phyloP scores from a whole-genome alignment of 2,329 filamentous ascomycete species.

The Knoxdaviesia proteae region DNA sequence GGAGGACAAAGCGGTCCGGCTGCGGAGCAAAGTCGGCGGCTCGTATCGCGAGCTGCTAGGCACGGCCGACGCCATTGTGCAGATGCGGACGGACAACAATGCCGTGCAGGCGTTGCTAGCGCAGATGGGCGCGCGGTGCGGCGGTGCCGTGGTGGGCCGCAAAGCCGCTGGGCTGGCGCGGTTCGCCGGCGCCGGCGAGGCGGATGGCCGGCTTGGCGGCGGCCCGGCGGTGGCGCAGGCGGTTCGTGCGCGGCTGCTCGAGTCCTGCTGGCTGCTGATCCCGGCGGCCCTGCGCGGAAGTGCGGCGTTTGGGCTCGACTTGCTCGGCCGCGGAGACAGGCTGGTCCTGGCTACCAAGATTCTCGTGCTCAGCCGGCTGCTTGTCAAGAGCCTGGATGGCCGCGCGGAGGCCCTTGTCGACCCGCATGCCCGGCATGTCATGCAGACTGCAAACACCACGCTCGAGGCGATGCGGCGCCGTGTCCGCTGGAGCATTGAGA shows the following conservation, averaged over 20 bases:
- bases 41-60: constrained; percentile 77
- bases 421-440: constrained; percentile 12
- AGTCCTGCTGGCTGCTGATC: constrained; percentile 27
- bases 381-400: constrained; percentile 48
- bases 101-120: constrained; percentile 50
- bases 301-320: constrained; percentile 8
- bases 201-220: constrained; percentile 9
- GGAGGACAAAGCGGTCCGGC: constrained; percentile 39
- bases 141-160: constrained; percentile 44
- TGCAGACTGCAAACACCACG: constrained; percentile 44
- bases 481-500: constrained; percentile 47
- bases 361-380: constrained; percentile 52
- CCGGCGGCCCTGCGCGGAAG: constrained; percentile 25
- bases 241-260: constrained; percentile 27
- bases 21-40: constrained; percentile 42
- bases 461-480: constrained; percentile 40
- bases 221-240: constrained; percentile 11
- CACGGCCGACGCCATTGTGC: constrained; percentile 82
- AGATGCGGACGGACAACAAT: constrained; percentile 65
- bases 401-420: constrained; percentile 16
- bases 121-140: constrained; percentile 57
- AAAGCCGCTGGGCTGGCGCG: constrained; percentile 37
- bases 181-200: constrained; percentile 16
- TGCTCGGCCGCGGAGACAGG: constrained; percentile 21
- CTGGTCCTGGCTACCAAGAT: constrained; percentile 45